A percentile compares a stretch with the other conserved stretches of the same genome.
phyloP scores from a whole-genome alignment of 805 yeast genomes.

The Candida montana region DNA sequence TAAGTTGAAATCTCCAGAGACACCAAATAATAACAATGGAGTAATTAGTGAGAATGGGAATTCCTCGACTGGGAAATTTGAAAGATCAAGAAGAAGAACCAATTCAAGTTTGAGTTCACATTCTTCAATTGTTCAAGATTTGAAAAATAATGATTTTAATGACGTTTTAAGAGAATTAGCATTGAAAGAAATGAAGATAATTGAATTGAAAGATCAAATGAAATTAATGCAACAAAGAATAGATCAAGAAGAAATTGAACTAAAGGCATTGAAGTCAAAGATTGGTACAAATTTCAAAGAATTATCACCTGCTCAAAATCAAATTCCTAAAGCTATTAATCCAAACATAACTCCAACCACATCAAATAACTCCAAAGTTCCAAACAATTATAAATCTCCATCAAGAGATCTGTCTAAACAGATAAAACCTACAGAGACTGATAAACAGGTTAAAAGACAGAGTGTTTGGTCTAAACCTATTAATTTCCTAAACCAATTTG shows the following conservation, averaged over 20 bases:
- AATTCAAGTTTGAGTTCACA: conserved; percentile 14
- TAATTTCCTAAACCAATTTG: conserved; percentile 60
- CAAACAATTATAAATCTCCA: conserved; percentile 7
- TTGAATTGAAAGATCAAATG: conserved; percentile 53
- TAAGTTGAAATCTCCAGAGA: conserved; percentile 11
- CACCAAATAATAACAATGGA: conserved; percentile 6
- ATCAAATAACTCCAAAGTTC: not conserved
- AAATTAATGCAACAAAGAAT: conserved; percentile 42
- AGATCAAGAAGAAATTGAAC: conserved; percentile 33
- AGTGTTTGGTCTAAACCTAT: conserved; percentile 50
- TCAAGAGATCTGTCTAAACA: conserved; percentile 1
- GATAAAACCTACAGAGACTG: not conserved
- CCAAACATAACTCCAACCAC: not conserved
- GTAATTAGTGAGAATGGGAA: not conserved
- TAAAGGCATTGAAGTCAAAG: conserved; percentile 29
- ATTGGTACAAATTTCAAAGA: conserved; percentile 28
- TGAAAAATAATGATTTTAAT: conserved; percentile 36
- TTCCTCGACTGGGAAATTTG: not conserved
- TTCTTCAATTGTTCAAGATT: conserved; percentile 9
- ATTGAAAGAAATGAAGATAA: conserved; percentile 59
- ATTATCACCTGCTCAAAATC: conserved; percentile 16
- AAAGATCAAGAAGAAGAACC: conserved; percentile 19
- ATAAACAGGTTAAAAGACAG: conserved; percentile 11
- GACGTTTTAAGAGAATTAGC: conserved; percentile 58
- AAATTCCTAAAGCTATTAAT: not conserved